A percentile compares a stretch with the other conserved stretches of the same genome.
These are phyloP conservation scores for Luvunga scandens DNA, from an alignment of 345 rosid genomes.

Conservation along the genomic window DNA sequence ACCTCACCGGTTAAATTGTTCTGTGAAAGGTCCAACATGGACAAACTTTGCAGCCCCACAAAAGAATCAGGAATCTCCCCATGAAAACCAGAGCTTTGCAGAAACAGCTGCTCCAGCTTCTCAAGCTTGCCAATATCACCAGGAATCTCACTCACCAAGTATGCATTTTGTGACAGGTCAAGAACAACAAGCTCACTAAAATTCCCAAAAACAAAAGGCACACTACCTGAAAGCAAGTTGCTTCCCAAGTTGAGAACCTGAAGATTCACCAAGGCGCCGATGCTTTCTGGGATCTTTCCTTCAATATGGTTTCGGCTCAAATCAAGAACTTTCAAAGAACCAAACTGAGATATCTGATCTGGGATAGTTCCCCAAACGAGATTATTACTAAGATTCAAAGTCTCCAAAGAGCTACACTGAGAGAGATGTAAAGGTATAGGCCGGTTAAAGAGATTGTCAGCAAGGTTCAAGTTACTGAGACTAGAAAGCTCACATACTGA, in stretches of 20 bases:
- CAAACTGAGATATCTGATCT: constrained; percentile 64
- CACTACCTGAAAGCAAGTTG: constrained; percentile 71
- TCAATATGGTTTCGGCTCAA: constrained; percentile 71
- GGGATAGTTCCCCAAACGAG: constrained; percentile 83
- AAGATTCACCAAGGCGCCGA: constrained; percentile 60
- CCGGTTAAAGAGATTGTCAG: constrained; percentile 73
- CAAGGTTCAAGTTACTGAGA: constrained; percentile 69
- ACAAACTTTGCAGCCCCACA: constrained; percentile 53
- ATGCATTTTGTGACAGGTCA: constrained; percentile 77
- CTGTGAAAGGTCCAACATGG: constrained; percentile 59
- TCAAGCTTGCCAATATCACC: constrained; percentile 61
- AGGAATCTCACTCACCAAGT: constrained; percentile 66
- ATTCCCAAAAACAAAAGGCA: constrained; percentile 68
- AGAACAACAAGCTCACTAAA: constrained; percentile 67
- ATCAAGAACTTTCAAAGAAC: constrained; percentile 54
- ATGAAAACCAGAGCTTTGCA: constrained; percentile 76
- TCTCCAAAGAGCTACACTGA: constrained; percentile 61
- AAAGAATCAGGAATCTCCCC: constrained; percentile 77
- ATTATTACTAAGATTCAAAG: constrained; percentile 66
- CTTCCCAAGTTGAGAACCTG: constrained; percentile 65
- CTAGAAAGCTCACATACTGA: constrained; percentile 62
- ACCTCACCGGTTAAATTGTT: constrained; percentile 77
- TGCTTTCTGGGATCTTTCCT: constrained; percentile 71
- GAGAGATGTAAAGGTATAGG: constrained; percentile 83
- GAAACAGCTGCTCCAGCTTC: constrained; percentile 69